Evolutionary conservation across 192 early-diverging fungal species (phyloP).

Genomic region (Polychytrium aggregatum): DNA sequence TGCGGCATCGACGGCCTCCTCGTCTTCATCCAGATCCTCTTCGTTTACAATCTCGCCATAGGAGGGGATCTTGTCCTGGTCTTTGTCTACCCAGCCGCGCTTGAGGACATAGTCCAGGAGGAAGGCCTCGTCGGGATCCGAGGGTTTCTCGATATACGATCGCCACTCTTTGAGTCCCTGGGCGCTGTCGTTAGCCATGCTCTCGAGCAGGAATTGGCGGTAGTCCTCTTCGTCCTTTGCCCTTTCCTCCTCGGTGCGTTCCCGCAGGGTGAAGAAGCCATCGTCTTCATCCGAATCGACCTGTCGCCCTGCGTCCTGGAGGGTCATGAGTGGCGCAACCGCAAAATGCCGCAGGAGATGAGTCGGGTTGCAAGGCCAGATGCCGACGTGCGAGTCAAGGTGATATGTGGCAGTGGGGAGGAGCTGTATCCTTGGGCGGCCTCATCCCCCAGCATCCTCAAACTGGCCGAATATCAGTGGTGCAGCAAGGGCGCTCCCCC

Average conservation of each 20-base stretch:
- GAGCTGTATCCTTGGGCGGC: no score
- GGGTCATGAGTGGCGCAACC: no score
- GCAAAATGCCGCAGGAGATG: no score
- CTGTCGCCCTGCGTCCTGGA: constrained; percentile 8
- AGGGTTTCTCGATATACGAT: constrained; percentile 23
- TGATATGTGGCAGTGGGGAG: background rate
- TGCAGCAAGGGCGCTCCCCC: no score
- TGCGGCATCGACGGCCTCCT: constrained; percentile 63
- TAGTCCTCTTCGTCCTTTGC: constrained; percentile 84
- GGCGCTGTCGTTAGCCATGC: constrained; percentile 45
- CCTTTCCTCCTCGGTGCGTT: constrained; percentile 64
- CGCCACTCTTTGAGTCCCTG: constrained; percentile 52
- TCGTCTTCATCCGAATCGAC: constrained; percentile 48
- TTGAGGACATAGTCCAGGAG: constrained; percentile 81
- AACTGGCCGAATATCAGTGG: no score
- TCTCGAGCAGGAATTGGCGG: constrained; percentile 73
- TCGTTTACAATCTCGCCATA: constrained; percentile 60
- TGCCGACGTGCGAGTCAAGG: no score
- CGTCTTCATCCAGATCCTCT: constrained; percentile 56
- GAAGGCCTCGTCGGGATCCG: constrained; percentile 51
- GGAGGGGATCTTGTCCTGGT: constrained; percentile 40
- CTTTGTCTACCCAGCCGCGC: constrained; percentile 87
- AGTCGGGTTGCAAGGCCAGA: no score
- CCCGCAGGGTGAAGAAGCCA: constrained; percentile 61
- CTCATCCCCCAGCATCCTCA: no score